phyloP scores from a whole-genome alignment of 2,329 filamentous ascomycete species.

The Cytospora chrysosperma region DNA sequence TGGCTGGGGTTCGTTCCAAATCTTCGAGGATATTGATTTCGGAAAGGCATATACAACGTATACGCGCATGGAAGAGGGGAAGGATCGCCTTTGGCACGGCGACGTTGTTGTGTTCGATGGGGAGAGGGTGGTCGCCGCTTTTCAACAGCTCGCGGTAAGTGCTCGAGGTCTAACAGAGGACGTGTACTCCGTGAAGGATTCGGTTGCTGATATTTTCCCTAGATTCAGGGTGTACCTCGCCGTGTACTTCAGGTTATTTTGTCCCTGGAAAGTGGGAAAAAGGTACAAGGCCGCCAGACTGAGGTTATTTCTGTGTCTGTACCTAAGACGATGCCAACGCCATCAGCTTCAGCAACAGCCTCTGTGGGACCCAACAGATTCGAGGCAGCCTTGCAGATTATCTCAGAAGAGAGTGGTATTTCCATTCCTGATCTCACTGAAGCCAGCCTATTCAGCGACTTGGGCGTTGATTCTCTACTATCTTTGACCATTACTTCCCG shows the following conservation, averaged over 20 bases:
- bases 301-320: not conserved
- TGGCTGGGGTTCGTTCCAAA: constrained; percentile 54
- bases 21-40: constrained; percentile 46
- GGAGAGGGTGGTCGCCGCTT: constrained; percentile 47
- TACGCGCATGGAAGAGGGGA: constrained; percentile 55
- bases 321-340: not conserved
- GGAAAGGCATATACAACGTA: constrained; percentile 54
- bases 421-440: constrained; percentile 24
- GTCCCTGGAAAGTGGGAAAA: constrained; percentile 22
- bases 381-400: not conserved
- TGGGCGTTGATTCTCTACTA: constrained; percentile 38
- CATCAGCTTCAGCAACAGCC: not conserved
- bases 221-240: constrained; percentile 41
- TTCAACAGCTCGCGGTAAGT: constrained; percentile 61
- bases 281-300: not conserved
- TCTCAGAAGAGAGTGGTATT: constrained; percentile 14
- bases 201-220: constrained; percentile 24
- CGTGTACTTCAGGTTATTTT: constrained; percentile 34
- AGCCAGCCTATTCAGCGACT: constrained; percentile 31
- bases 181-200: too few relatives aligned
- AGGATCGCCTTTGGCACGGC: constrained; percentile 51
- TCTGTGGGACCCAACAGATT: not conserved
- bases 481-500: constrained; percentile 33
- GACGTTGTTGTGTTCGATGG: constrained; percentile 56
- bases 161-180: constrained; percentile 32